Conservation (phyloP, 768 basidiomycete species). For the Tylopilus sp. region DNA sequence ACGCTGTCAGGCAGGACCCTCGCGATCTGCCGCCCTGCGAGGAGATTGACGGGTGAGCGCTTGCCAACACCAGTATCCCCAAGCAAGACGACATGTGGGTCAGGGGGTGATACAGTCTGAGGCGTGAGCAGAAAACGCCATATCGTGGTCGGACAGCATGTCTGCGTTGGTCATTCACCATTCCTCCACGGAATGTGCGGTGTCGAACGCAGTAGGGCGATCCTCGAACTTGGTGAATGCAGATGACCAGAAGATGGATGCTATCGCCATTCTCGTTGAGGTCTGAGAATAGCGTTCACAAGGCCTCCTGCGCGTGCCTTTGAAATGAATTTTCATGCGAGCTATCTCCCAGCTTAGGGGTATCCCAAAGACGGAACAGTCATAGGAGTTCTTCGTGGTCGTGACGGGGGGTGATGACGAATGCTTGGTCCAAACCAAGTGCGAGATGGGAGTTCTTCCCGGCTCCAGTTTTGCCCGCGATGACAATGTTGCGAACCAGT, state of each 20-base stretch:
- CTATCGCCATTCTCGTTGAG: constrained; percentile 22
- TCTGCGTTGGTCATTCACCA: constrained; percentile 38
- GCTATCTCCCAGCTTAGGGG: constrained; percentile 27
- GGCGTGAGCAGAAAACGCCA: constrained; percentile 33
- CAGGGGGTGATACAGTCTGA: constrained; percentile 40
- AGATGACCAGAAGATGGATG: constrained; percentile 26
- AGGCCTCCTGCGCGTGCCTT: constrained; percentile 16
- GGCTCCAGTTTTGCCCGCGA: no score
- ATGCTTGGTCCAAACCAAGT: constrained; percentile 19
- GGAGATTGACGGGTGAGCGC: constrained; percentile 27
- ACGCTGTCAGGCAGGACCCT: constrained; percentile 20
- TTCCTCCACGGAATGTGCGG: constrained; percentile 26
- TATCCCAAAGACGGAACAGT: constrained; percentile 29
- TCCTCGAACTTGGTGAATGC: constrained; percentile 32
- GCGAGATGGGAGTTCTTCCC: constrained; percentile 28
- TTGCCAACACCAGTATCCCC: constrained; percentile 33
- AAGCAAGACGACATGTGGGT: constrained; percentile 36
- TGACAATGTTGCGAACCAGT: no score
- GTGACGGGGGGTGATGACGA: constrained; percentile 19
- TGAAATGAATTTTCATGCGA: constrained; percentile 14
- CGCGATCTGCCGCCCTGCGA: constrained; percentile 26
- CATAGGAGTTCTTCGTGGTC: constrained; percentile 6
- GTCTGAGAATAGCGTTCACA: constrained; percentile 20
- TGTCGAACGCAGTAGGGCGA: constrained; percentile 8
- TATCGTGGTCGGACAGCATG: constrained; percentile 26